Conservation (phyloP, 805 yeast genomes). For the Isabelozyma pseudorhagii region DNA sequence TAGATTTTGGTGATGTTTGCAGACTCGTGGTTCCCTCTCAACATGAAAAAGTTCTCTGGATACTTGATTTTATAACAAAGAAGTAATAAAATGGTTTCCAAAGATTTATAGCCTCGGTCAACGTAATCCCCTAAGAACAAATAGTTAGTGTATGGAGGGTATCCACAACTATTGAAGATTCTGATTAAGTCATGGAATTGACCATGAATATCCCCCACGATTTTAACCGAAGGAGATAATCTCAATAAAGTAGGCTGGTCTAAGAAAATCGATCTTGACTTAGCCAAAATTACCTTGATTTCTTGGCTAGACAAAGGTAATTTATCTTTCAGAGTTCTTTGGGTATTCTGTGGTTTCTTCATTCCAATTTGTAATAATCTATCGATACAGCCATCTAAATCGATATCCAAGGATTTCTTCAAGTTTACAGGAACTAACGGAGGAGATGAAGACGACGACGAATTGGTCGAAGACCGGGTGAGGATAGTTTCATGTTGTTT, state of each 20-base stretch:
- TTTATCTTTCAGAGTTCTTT: constrained; percentile 22
- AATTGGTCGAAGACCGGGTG: background rate
- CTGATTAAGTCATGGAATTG: constrained; percentile 53
- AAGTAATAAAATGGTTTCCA: constrained; percentile 52
- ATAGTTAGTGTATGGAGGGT: constrained; percentile 56
- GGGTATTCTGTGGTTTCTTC: constrained; percentile 6
- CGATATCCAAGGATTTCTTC: constrained; percentile 25
- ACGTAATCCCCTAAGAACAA: constrained; percentile 59
- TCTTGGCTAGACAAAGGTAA: constrained; percentile 53
- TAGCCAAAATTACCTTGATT: constrained; percentile 54
- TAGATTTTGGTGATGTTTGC: constrained; percentile 59
- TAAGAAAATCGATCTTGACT: constrained; percentile 57
- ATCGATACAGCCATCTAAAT: constrained; percentile 63
- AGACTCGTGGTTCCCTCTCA: constrained; percentile 58
- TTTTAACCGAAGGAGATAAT: constrained; percentile 74
- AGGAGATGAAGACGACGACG: constrained; percentile 13
- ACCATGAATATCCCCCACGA: constrained; percentile 83
- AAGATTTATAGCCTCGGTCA: constrained; percentile 56
- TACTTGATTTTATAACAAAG: constrained; percentile 54
- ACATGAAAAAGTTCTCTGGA: constrained; percentile 59
- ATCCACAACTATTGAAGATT: constrained; percentile 57
- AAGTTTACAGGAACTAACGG: constrained; percentile 10
- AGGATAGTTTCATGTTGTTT: background rate
- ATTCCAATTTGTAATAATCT: constrained; percentile 52
- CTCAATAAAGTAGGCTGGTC: constrained; percentile 64